Base-by-base conservation (phyloP, 805 yeast genomes). In the Kodamaea kaohsiungensis region DNA sequence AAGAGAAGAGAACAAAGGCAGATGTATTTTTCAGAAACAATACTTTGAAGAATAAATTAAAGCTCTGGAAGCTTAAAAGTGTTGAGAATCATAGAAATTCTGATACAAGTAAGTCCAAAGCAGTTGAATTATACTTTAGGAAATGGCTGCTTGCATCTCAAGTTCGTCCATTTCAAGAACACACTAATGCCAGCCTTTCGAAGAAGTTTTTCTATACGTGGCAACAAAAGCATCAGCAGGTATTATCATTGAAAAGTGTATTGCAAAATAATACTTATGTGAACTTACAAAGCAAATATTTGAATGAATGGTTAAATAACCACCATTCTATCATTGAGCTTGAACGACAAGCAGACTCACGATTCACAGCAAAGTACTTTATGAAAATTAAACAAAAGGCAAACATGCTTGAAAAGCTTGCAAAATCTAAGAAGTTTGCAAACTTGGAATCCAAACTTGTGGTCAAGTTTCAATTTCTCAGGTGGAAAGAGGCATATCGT, bases 401-500 rank as follows among this genome's bases (percentile, higher is more conserved):
- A 19, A 17, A 7, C 25, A 17, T 9, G 2, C 45, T 40, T 16
- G 45, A 40, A 17, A 47, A 30, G 17, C 37, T 47, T 37, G 8
- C 39, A 30, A 33, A 25, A 6, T 47, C 49, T 2, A 22, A 47
- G n/a, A 46, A 27, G 12, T 42, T 48, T 25, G 38, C 43, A 4
- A 47, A 7, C 17, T 54, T 40, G 38, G 48, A 45, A 45, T 25
- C 35, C 16, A 45, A 50, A 22, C 35, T 55, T 13, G 27, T 48
- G 2, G 19, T 58, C 8, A 45, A 39, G n/a, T 40, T 51, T 3
- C 40, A 47, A 2, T 43, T 65, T 3, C 30, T 43, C 8, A 46
- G 22, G 17, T 74, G 78, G 78, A 63, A 63, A 46, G 39, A 51
- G 0, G 50, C 51, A 1, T 66, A 64, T 52, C 58, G 60, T 3